Evolutionary conservation across 106 monocot genomes (phyloP).

Genomic region (Dioscorea dumetorum): DNA sequence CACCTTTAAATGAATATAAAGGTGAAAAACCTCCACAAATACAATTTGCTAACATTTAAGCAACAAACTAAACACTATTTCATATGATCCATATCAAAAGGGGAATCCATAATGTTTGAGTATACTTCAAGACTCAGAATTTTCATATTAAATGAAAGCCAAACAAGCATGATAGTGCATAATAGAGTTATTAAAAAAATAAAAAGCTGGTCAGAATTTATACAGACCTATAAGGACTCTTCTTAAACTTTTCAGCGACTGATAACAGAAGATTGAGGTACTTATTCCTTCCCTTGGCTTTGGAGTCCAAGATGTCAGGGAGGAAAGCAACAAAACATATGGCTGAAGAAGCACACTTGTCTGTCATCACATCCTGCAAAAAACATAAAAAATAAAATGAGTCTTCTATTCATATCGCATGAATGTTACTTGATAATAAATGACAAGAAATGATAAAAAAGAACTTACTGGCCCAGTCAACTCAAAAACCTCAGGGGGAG

Average conservation of each 20-base stretch:
- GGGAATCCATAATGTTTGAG: no score
- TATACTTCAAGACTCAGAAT: no score
- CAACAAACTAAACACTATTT: no score
- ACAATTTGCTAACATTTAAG: no score
- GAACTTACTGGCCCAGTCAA: conserved; percentile 65
- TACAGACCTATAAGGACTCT: conserved; percentile 88
- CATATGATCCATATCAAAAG: no score
- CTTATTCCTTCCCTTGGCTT: conserved; percentile 94
- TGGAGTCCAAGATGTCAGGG: conserved; percentile 96
- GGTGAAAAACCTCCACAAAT: no score
- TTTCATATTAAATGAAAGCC: no score
- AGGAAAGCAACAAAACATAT: conserved; percentile 97
- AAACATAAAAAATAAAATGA: neutral
- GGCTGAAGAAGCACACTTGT: conserved; percentile 81
- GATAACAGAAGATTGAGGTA: conserved; percentile 71
- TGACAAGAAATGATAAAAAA: neutral
- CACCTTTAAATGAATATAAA: no score
- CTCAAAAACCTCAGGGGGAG: conserved; percentile 77
- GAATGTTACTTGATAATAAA: neutral
- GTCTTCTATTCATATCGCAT: neutral
- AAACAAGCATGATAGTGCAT: no score
- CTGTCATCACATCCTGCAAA: conserved; percentile 83
- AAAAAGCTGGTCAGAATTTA: neutral
- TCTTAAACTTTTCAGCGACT: conserved; percentile 84
- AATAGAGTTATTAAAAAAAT: no score